A percentile compares a stretch with the other conserved stretches of the same genome.
phyloP scores from a whole-genome alignment of 2,329 filamentous ascomycete genomes.

The Leptographium procerum region DNA sequence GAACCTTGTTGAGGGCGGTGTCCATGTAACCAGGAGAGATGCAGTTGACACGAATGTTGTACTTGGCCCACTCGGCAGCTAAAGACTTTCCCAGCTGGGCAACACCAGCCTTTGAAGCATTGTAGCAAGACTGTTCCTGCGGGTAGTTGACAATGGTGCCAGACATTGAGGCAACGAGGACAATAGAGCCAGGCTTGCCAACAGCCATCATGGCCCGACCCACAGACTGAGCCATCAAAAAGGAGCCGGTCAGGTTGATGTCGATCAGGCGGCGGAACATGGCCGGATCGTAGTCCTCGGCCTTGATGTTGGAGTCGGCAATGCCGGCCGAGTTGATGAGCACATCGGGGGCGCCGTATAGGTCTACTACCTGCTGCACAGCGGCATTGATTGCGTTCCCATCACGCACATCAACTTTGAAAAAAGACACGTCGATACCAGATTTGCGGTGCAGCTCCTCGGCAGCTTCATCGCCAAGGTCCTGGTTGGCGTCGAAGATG shows the following conservation, averaged over 20 bases:
- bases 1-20: conserved; percentile 68
- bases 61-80: conserved; percentile 74
- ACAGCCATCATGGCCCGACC: conserved; percentile 63
- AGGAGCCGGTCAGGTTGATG: conserved; percentile 72
- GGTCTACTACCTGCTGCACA: conserved; percentile 52
- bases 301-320: conserved; percentile 74
- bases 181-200: conserved; percentile 58
- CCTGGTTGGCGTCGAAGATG: conserved; percentile 68
- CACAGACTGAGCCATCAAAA: conserved; percentile 65
- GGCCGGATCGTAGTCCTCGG: conserved; percentile 62
- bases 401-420: conserved; percentile 69
- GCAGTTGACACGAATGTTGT: conserved; percentile 71
- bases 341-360: conserved; percentile 60
- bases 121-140: conserved; percentile 75
- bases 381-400: conserved; percentile 57
- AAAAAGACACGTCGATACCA: conserved; percentile 63
- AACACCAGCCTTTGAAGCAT: conserved; percentile 71
- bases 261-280: conserved; percentile 72
- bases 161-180: conserved; percentile 72
- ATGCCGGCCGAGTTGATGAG: conserved; percentile 74
- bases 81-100: conserved; percentile 70
- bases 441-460: conserved; percentile 60
- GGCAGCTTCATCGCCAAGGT: conserved; percentile 59
- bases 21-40: conserved; percentile 83
- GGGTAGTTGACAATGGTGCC: conserved; percentile 79